Percentiles rank a stretch among this genome's conserved stretches.
phyloP scores from a whole-genome alignment of 1,284 basidiomycete genomes.

The Ceraceosorus guamensis region DNA sequence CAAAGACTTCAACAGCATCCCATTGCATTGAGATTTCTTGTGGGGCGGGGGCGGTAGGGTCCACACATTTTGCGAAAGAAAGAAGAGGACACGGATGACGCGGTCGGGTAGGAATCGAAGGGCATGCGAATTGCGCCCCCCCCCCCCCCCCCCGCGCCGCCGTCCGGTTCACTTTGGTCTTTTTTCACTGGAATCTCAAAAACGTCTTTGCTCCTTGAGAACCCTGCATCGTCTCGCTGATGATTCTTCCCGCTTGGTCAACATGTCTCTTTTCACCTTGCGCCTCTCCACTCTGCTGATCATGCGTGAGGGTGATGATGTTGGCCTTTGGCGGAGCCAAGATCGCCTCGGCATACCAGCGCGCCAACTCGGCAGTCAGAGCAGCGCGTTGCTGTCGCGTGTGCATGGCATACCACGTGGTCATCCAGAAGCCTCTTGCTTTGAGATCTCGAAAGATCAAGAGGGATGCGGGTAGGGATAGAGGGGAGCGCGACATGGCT shows the following conservation, averaged over 20 bases:
- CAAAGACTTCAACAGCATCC: too few species aligned
- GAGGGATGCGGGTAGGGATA: constrained; percentile 66
- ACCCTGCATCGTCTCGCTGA: not conserved
- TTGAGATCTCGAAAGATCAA: constrained; percentile 64
- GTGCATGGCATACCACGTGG: constrained; percentile 58
- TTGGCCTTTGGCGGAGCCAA: constrained; percentile 1
- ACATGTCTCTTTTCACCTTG: not conserved
- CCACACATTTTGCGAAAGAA: too few species aligned
- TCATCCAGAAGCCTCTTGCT: constrained; percentile 16
- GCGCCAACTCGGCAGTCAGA: constrained; percentile 56
- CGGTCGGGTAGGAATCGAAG: too few species aligned
- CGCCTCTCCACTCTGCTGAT: too few species aligned
- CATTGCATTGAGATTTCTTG: too few species aligned
- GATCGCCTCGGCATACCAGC: constrained; percentile 55
- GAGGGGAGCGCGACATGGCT: constrained; percentile 74
- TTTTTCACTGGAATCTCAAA: not conserved
- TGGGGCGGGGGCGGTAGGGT: too few species aligned
- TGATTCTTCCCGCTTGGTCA: not conserved
- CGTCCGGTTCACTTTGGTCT: too few species aligned
- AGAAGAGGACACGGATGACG: too few species aligned
- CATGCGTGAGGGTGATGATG: not conserved
- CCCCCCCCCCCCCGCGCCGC: too few species aligned
- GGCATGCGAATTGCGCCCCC: too few species aligned
- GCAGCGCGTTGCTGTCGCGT: constrained; percentile 39
- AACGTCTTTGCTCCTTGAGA: not conserved